These are phyloP conservation scores for Chenopodium formosanum DNA, from an alignment of 148 eudicot genomes.

Conservation along the genomic window DNA sequence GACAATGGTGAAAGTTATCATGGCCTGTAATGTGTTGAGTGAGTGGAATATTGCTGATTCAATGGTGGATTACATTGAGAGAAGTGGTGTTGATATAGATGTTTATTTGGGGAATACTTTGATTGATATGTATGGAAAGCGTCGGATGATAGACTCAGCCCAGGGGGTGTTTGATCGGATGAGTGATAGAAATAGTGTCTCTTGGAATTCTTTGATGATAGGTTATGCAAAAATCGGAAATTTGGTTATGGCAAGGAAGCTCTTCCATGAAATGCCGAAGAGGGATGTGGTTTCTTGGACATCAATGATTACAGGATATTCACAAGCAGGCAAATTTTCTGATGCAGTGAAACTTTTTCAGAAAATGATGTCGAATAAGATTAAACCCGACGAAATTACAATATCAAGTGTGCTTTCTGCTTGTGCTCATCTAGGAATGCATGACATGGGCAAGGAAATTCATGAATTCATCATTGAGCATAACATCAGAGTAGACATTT, in stretches of 20 bases:
- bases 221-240: constrained; percentile 53
- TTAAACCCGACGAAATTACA: constrained; percentile 58
- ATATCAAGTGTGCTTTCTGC: constrained; percentile 65
- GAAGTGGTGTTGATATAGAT: constrained; percentile 43
- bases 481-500: constrained; percentile 46
- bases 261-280: constrained; percentile 64
- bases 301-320: constrained; percentile 58
- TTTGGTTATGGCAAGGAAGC: constrained; percentile 42
- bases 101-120: constrained; percentile 74
- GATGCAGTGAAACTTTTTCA: constrained; percentile 56
- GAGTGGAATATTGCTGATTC: constrained; percentile 44
- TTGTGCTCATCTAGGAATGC: constrained; percentile 60
- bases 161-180: constrained; percentile 53
- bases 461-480: constrained; percentile 48
- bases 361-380: constrained; percentile 54
- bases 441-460: constrained; percentile 50
- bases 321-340: constrained; percentile 42
- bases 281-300: constrained; percentile 82
- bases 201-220: constrained; percentile 74
- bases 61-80: constrained; percentile 48
- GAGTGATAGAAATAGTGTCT: constrained; percentile 52
- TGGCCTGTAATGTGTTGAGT: constrained; percentile 60
- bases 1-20: constrained; percentile 60
- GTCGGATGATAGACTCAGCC: constrained; percentile 47
- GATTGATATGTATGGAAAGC: constrained; percentile 63